A percentile compares a stretch with the other conserved stretches of the same genome.
These are phyloP conservation scores for Blastocystis sp. DNA, from an alignment of 352 stramenopile genomes.

Conservation along the genomic window DNA sequence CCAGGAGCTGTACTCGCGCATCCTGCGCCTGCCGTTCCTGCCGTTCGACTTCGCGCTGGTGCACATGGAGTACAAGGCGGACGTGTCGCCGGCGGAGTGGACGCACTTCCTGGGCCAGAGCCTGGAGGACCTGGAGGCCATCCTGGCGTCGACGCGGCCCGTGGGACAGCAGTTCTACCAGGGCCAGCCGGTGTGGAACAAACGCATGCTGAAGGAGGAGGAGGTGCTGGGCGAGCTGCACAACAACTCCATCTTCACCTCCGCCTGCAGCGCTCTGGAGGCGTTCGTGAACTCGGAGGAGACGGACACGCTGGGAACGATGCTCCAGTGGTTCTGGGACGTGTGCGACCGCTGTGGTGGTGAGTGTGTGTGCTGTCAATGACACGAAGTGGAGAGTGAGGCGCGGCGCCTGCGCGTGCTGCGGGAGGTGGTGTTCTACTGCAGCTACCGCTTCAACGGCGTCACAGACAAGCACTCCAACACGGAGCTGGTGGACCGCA, in stretches of 20 bases:
- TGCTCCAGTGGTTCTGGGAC: conserved; percentile 9
- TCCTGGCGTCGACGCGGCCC: conserved; percentile 24
- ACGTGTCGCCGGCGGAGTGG: conserved; percentile 16
- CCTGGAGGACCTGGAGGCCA: conserved; percentile 28
- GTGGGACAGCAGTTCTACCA: conserved; percentile 64
- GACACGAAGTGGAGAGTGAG: conserved; percentile 67
- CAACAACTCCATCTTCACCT: conserved; percentile 63
- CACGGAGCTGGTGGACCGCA: conserved; percentile 1
- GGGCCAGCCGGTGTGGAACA: conserved; percentile 57
- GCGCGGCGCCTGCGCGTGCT: conserved; percentile 33
- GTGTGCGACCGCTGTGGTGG: conserved; percentile 26
- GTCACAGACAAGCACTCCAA: not conserved
- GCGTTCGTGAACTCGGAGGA: not conserved
- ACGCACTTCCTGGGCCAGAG: conserved; percentile 15
- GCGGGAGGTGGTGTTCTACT: conserved; percentile 48
- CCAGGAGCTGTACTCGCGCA: conserved; percentile 32
- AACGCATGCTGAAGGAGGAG: conserved; percentile 43
- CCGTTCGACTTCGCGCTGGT: conserved; percentile 48
- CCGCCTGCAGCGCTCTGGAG: conserved; percentile 10
- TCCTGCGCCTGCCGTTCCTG: not conserved
- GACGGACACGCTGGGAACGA: not conserved
- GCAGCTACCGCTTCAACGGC: conserved; percentile 57
- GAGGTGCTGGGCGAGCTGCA: conserved; percentile 49
- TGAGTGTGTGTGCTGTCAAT: conserved; percentile 16
- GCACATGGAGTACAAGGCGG: conserved; percentile 14